Conservation (phyloP, 2,329 filamentous ascomycete genomes). For the Podosphaera leucotricha region DNA sequence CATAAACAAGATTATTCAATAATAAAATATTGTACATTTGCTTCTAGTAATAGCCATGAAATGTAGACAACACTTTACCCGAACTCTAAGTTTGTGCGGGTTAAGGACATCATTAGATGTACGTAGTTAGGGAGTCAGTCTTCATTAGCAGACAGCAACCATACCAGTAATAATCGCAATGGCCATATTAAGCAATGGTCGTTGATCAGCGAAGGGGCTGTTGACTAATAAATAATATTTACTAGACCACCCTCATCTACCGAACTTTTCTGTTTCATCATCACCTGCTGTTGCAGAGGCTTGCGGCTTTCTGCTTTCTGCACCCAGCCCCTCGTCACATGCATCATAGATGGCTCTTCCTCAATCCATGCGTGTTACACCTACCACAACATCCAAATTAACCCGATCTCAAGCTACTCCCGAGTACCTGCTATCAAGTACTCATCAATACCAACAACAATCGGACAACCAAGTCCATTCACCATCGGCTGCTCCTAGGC, state of each 20-base stretch:
- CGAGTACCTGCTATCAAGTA: not conserved
- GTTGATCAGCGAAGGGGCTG: too few relatives aligned
- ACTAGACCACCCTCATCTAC: not conserved
- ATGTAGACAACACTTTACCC: too few relatives aligned
- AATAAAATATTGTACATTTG: too few relatives aligned
- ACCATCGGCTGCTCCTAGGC: slow-evolving; percentile 8
- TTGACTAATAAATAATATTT: too few relatives aligned
- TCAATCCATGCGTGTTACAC: slow-evolving; percentile 1
- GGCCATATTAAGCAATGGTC: too few relatives aligned
- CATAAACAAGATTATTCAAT: too few relatives aligned
- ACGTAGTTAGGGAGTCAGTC: too few relatives aligned
- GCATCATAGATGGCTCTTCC: slow-evolving; percentile 5
- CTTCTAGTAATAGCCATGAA: too few relatives aligned
- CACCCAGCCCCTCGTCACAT: not conserved
- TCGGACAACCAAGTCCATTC: slow-evolving; percentile 9
- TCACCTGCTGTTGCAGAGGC: not conserved
- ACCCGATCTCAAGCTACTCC: slow-evolving; percentile 1
- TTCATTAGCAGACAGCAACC: too few relatives aligned
- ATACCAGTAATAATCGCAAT: too few relatives aligned
- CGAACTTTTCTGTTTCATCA: not conserved
- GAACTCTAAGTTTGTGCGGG: too few relatives aligned
- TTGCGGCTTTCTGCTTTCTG: not conserved
- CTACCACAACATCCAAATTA: not conserved
- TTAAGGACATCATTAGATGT: too few relatives aligned
- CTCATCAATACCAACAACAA: slow-evolving; percentile 5